phyloP scores from a whole-genome alignment of 2,329 filamentous ascomycete species.

The Orbilia quercus region DNA sequence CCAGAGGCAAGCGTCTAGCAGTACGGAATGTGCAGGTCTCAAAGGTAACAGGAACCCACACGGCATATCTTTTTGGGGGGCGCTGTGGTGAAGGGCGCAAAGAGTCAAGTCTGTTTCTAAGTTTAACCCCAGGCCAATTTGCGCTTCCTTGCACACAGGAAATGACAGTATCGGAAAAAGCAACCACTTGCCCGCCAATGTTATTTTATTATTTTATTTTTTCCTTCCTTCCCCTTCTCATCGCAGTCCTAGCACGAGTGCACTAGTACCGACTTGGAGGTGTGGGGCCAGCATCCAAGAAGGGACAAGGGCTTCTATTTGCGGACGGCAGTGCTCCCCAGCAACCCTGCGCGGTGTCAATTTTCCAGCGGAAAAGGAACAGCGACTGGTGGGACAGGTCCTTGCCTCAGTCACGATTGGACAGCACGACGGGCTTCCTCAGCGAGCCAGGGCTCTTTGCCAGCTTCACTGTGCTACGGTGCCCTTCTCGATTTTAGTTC shows the following conservation, averaged over 20 bases:
- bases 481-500: too few species aligned
- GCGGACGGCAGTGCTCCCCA: constrained; percentile 47
- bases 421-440: constrained; percentile 19
- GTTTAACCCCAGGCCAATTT: constrained; percentile 57
- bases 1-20: constrained; percentile 23
- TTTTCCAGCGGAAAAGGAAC: constrained; percentile 45
- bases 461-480: constrained; percentile 18
- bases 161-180: constrained; percentile 55
- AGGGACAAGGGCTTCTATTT: constrained; percentile 55
- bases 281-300: constrained; percentile 44
- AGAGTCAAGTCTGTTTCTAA: constrained; percentile 55
- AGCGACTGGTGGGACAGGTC: constrained; percentile 48
- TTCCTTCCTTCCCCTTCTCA: constrained; percentile 28
- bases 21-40: constrained; percentile 41
- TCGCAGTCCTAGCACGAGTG: too few species aligned
- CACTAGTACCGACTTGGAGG: too few species aligned
- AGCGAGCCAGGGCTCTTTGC: constrained; percentile 2
- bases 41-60: constrained; percentile 46
- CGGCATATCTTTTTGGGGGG: constrained; percentile 25
- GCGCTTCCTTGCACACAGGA: constrained; percentile 57
- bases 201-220: constrained; percentile 30
- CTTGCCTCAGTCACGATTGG: constrained; percentile 48
- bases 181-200: constrained; percentile 33
- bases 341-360: constrained; percentile 27
- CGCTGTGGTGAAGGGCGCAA: constrained; percentile 47